These are phyloP conservation scores for Skeletonema costatum DNA, from an alignment of 108 stramenopile genomes.

Conservation along the genomic window DNA sequence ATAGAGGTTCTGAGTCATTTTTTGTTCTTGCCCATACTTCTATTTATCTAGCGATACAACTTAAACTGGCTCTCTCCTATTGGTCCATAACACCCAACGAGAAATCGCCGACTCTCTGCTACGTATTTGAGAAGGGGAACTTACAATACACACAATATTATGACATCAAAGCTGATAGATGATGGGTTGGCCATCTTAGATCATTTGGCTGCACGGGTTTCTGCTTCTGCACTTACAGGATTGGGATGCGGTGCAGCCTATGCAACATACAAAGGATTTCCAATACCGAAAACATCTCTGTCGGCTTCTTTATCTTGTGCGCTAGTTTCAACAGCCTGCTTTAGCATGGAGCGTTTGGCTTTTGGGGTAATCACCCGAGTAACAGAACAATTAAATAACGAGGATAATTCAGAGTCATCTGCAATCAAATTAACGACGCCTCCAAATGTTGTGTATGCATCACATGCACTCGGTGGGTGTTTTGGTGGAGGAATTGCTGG, in stretches of 20 bases:
- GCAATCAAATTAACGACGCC: constrained; percentile 1
- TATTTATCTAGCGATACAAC: too few relatives aligned
- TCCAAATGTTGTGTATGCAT: constrained; percentile 34
- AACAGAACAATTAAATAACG: constrained; percentile 1
- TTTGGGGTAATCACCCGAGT: constrained; percentile 29
- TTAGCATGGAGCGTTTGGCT: constrained; percentile 60
- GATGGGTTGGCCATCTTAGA: constrained; percentile 33
- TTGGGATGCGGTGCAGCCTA: constrained; percentile 52
- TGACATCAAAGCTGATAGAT: constrained; percentile 9
- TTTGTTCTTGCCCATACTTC: too few relatives aligned
- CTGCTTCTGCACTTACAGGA: constrained; percentile 45
- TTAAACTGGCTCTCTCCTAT: too few relatives aligned
- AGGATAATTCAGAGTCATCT: constrained; percentile 1
- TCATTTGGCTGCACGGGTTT: constrained; percentile 57
- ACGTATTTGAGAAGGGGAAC: too few relatives aligned
- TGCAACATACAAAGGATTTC: constrained; percentile 55
- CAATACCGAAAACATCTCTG: constrained; percentile 48
- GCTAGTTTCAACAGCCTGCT: constrained; percentile 66
- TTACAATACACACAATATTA: background rate
- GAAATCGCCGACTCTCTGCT: too few relatives aligned
- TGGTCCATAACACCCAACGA: too few relatives aligned
- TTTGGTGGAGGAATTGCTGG: constrained; percentile 67
- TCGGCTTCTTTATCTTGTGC: constrained; percentile 59
- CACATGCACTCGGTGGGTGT: constrained; percentile 71
- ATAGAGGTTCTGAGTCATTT: too few relatives aligned